Percentiles rank a stretch among this genome's conserved stretches.
These are phyloP conservation scores for Micractinium sp. DNA, from an alignment of 139 green algal genomes.

Conservation along the genomic window DNA sequence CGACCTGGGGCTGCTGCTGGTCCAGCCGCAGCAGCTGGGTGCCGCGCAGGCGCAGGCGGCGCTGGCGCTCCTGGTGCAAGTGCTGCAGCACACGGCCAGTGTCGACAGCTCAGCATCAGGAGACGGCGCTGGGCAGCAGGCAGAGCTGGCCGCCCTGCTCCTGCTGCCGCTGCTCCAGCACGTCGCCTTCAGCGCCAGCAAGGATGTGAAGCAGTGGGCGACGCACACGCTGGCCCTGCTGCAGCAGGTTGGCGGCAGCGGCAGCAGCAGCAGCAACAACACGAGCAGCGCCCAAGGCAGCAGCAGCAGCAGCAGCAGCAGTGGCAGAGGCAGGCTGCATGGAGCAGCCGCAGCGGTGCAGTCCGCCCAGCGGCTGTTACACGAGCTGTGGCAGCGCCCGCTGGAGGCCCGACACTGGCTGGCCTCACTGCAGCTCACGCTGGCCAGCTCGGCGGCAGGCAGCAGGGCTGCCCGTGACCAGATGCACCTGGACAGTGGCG, in stretches of 20 bases:
- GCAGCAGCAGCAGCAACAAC: not conserved
- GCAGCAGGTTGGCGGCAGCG: not conserved
- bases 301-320: not conserved
- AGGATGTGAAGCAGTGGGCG: constrained; percentile 18
- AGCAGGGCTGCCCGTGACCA: not conserved
- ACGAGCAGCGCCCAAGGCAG: too few relatives aligned
- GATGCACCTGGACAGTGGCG: not conserved
- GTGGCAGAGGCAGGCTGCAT: not conserved
- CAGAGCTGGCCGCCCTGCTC: constrained; percentile 8
- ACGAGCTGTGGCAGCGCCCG: constrained; percentile 4
- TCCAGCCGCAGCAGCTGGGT: not conserved
- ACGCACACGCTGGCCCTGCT: not conserved
- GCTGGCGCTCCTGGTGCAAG: not conserved
- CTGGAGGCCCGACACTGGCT: constrained; percentile 29
- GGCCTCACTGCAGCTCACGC: not conserved
- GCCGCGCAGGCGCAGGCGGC: not conserved
- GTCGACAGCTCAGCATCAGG: not conserved
- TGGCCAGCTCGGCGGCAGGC: not conserved
- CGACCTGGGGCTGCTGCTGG: not conserved
- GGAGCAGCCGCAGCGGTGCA: not conserved
- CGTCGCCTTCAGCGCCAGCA: constrained; percentile 3
- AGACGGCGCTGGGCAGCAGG: not conserved
- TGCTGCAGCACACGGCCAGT: not conserved
- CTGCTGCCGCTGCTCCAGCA: constrained; percentile 23
- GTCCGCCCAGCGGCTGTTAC: not conserved